phyloP scores from a whole-genome alignment of 768 basidiomycete species.

The Dioszegia aurantiaca region DNA sequence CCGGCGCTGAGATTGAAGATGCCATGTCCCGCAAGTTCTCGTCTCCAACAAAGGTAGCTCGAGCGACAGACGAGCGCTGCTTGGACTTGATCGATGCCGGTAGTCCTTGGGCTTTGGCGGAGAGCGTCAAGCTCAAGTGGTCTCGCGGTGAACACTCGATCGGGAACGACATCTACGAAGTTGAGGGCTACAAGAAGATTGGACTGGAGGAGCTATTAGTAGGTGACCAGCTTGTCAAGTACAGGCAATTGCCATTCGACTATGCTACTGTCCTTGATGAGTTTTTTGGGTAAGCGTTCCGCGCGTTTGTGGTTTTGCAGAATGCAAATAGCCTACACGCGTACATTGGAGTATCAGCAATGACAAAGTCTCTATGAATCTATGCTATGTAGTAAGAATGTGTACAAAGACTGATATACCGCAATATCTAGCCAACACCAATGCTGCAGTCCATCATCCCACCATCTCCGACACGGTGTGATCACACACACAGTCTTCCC shows the following conservation, averaged over 20 bases:
- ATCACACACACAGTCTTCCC: no score
- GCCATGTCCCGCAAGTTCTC: background rate
- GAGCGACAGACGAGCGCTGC: background rate
- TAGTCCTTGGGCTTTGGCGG: background rate
- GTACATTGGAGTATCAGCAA: no score
- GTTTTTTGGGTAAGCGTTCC: background rate
- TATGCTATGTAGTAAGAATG: no score
- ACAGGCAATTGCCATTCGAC: conserved; percentile 4
- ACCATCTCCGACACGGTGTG: no score
- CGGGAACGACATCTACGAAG: background rate
- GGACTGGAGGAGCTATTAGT: conserved; percentile 2
- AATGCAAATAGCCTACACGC: no score
- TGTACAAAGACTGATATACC: no score
- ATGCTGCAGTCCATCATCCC: no score
- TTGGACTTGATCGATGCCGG: background rate
- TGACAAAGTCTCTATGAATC: no score
- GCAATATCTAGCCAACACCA: no score
- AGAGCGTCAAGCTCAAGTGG: conserved; percentile 4
- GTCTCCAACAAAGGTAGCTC: background rate
- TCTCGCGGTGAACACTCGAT: background rate
- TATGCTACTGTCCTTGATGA: background rate
- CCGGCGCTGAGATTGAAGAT: background rate
- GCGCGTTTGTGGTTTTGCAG: no score
- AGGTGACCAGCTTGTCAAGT: background rate
- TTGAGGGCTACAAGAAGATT: background rate